phyloP scores from a whole-genome alignment of 306 rosid genomes.

The Prunus dulcis region DNA sequence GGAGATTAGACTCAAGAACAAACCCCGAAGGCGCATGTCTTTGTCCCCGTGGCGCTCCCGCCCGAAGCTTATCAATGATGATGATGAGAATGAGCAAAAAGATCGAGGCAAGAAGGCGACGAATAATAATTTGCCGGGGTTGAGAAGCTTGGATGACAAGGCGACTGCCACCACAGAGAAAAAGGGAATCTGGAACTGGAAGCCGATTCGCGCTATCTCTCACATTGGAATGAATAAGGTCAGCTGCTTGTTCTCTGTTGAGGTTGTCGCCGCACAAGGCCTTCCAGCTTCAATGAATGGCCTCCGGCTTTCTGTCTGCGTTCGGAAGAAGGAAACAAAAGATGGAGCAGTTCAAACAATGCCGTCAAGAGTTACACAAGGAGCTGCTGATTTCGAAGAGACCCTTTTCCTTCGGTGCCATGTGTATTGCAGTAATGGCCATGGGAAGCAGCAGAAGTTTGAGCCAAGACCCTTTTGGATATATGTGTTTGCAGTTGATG shows the following conservation, averaged over 20 bases:
- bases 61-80: constrained; percentile 43
- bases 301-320: constrained; percentile 70
- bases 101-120: neutral
- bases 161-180: constrained; percentile 38
- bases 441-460: constrained; percentile 55
- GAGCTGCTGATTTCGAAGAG: constrained; percentile 96
- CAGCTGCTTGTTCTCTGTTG: constrained; percentile 81
- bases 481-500: constrained; percentile 80
- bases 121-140: constrained; percentile 22
- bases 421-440: constrained; percentile 48
- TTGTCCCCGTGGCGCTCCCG: constrained; percentile 88
- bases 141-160: constrained; percentile 35
- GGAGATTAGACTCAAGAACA: constrained; percentile 27
- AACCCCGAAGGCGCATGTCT: constrained; percentile 70
- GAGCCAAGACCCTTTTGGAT: constrained; percentile 85
- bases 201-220: constrained; percentile 82
- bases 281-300: constrained; percentile 97
- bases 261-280: constrained; percentile 76
- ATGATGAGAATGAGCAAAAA: constrained; percentile 14
- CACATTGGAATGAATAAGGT: constrained; percentile 84
- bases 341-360: constrained; percentile 93
- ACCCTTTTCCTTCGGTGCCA: constrained; percentile 80
- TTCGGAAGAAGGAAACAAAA: constrained; percentile 89
- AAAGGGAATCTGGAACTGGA: constrained; percentile 97
- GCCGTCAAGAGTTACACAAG: constrained; percentile 88